Evolutionary conservation across 768 basidiomycete genomes (phyloP).

Genomic region (Ephemerocybe angulata): DNA sequence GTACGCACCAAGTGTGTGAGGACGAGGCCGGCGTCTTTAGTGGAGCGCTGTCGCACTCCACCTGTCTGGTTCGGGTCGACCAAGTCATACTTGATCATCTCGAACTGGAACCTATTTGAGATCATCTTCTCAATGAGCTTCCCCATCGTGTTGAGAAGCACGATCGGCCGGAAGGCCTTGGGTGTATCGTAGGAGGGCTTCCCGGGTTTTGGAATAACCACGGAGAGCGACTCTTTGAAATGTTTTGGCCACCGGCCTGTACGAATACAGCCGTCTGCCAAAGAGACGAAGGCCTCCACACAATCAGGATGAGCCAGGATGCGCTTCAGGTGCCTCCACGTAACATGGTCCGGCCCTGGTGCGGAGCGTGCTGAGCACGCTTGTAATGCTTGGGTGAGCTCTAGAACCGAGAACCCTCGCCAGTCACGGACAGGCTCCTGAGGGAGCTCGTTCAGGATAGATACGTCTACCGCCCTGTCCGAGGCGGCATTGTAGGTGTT

Average conservation of each 20-base stretch:
- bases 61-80: not conserved
- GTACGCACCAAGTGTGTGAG: slow-evolving; percentile 15
- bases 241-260: not conserved
- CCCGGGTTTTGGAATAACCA: not conserved
- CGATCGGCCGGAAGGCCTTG: not conserved
- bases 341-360: too few species aligned
- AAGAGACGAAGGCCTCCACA: too few species aligned
- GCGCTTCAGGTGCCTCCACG: too few species aligned
- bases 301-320: too few species aligned
- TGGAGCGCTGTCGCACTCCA: slow-evolving; percentile 11
- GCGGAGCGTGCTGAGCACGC: too few species aligned
- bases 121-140: slow-evolving; percentile 4
- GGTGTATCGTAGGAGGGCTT: too few species aligned
- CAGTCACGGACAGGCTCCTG: too few species aligned
- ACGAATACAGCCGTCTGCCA: not conserved
- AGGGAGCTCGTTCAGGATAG: too few species aligned
- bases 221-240: not conserved
- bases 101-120: not conserved
- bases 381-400: too few species aligned
- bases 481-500: too few species aligned
- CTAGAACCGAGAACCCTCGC: too few species aligned
- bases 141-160: not conserved
- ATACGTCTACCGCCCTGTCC: too few species aligned
- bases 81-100: not conserved
- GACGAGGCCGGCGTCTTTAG: slow-evolving; percentile 16